These are phyloP conservation scores for Penicillium thymicola DNA, from an alignment of 2,329 filamentous ascomycete genomes.

Conservation along the genomic window DNA sequence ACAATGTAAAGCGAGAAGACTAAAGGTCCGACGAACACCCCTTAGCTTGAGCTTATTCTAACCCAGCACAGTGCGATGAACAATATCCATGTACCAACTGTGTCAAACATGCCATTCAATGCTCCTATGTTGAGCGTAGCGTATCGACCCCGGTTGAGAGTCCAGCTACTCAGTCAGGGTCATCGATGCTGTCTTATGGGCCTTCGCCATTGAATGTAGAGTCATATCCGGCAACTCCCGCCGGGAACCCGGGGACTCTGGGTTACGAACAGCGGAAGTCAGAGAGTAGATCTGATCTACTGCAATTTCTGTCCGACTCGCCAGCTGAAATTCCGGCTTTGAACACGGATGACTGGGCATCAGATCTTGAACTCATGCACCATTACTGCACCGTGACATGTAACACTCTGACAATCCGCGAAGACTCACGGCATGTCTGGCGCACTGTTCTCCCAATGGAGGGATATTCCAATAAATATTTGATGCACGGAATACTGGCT, in stretches of 20 bases:
- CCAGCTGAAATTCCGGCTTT: not conserved
- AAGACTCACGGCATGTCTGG: conserved; percentile 30
- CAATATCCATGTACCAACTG: conserved; percentile 27
- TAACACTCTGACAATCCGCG: conserved; percentile 14
- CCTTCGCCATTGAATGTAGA: not conserved
- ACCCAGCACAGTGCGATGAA: conserved; percentile 25
- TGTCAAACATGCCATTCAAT: conserved; percentile 21
- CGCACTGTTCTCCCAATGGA: conserved; percentile 29
- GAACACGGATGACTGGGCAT: conserved; percentile 16
- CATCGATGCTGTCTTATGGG: not conserved
- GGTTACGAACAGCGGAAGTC: not conserved
- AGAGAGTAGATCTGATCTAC: conserved; percentile 8
- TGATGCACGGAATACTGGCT: conserved; percentile 34
- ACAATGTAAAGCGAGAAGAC: conserved; percentile 23
- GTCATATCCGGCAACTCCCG: conserved; percentile 5
- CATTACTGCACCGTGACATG: conserved; percentile 39
- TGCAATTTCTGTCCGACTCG: conserved; percentile 9
- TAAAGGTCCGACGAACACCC: conserved; percentile 17
- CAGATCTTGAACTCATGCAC: conserved; percentile 44
- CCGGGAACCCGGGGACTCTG: not conserved
- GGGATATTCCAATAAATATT: conserved; percentile 30
- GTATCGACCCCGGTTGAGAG: conserved; percentile 4
- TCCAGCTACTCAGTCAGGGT: conserved; percentile 3
- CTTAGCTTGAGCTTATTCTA: not conserved
- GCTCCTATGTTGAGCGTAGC: conserved; percentile 15